Conservation (phyloP, 2,329 filamentous ascomycete genomes). For the Beauveria brongniartii region DNA sequence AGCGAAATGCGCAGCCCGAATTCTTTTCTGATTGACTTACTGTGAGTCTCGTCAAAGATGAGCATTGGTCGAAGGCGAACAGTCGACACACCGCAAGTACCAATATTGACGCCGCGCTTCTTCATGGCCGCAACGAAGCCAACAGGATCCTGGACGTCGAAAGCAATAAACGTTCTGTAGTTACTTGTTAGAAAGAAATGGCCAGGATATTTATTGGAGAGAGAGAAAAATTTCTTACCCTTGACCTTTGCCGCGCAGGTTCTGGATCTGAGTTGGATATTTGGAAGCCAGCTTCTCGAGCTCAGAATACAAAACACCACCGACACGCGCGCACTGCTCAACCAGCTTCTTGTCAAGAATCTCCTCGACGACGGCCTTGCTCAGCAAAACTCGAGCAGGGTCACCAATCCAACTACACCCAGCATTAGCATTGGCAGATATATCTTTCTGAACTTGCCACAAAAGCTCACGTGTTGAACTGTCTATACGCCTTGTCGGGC, state of each 20-base stretch:
- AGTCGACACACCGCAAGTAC: slow-evolving; percentile 62
- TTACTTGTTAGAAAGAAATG: background rate
- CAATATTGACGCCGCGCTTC: slow-evolving; percentile 66
- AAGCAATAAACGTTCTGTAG: slow-evolving; percentile 63
- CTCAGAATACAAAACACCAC: slow-evolving; percentile 59
- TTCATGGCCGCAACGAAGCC: slow-evolving; percentile 65
- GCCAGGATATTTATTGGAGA: background rate
- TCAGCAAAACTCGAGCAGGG: slow-evolving; percentile 66
- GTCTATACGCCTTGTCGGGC: slow-evolving; percentile 75
- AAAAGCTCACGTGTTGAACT: slow-evolving; percentile 60
- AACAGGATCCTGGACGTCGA: slow-evolving; percentile 63
- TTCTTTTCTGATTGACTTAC: slow-evolving; percentile 13
- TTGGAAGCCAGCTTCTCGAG: slow-evolving; percentile 54
- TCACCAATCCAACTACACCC: slow-evolving; percentile 59
- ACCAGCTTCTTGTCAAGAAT: slow-evolving; percentile 63
- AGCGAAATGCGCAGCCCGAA: background rate
- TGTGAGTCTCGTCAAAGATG: slow-evolving; percentile 38
- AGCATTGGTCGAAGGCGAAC: slow-evolving; percentile 73
- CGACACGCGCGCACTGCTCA: slow-evolving; percentile 54
- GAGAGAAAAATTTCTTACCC: background rate
- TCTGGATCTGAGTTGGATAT: slow-evolving; percentile 63
- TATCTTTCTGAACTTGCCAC: too few relatives aligned
- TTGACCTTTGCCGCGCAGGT: slow-evolving; percentile 63
- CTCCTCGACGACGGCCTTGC: slow-evolving; percentile 70
- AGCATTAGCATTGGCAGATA: too few relatives aligned